Percentiles rank a stretch among this genome's conserved stretches.
phyloP scores from a whole-genome alignment of 441 rosid genomes.

The Viola pubescens region DNA sequence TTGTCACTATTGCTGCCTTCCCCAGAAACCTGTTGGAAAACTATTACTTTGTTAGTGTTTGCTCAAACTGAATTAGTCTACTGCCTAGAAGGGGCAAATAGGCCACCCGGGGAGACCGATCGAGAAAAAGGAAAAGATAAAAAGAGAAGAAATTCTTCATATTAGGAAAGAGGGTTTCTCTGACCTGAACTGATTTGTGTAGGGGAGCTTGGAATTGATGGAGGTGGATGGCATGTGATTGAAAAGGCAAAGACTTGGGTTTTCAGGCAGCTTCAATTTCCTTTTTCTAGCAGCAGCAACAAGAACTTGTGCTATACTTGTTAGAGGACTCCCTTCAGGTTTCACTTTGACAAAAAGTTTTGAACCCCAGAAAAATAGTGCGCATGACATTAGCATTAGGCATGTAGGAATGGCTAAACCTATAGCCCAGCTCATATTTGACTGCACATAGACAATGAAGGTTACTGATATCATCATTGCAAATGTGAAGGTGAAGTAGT shows the following conservation, averaged over 20 bases:
- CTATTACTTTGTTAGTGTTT: too few relatives aligned
- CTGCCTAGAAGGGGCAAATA: too few relatives aligned
- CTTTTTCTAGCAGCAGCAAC: constrained; percentile 23
- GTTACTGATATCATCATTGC: constrained; percentile 27
- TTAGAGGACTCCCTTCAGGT: constrained; percentile 30
- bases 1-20: constrained; percentile 34
- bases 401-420: constrained; percentile 23
- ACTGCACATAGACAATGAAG: constrained; percentile 29
- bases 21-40: constrained; percentile 32
- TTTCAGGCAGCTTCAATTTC: constrained; percentile 10
- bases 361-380: constrained; percentile 23
- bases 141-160: too few relatives aligned
- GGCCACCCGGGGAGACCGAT: too few relatives aligned
- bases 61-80: too few relatives aligned
- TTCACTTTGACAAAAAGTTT: constrained; percentile 23
- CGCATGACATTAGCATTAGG: constrained; percentile 24
- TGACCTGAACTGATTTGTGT: constrained; percentile 22
- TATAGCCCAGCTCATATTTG: constrained; percentile 5
- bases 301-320: constrained; percentile 23
- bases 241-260: constrained; percentile 18
- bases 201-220: constrained; percentile 22
- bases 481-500: constrained; percentile 30
- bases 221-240: constrained; percentile 14
- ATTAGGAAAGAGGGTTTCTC: too few relatives aligned
- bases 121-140: too few relatives aligned